Base-by-base conservation (phyloP, 345 rosid genomes). In the Cochlearia excelsa region DNA sequence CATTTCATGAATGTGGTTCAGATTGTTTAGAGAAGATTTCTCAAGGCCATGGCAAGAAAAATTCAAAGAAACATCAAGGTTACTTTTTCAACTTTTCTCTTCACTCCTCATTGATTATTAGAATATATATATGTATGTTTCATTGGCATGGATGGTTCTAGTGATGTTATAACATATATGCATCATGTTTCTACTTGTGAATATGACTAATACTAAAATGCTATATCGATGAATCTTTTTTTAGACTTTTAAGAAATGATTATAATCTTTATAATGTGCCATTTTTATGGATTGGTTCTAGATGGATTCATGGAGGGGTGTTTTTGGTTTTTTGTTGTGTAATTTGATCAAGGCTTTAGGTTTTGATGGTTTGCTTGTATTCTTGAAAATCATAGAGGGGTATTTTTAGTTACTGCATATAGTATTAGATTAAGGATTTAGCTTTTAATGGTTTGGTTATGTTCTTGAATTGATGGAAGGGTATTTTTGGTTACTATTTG, bases 1-100 rank as follows among this genome's bases (percentile, higher is more conserved):
- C 70, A 0, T 65, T 65, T 34, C 75, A 71, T 71, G 75, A 65
- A 65, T 71, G 75, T 54, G 75, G 52, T 53, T 59, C 75, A 0
- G 70, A 65, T 58, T 71, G 75, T 71, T 23, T 71, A 65, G 75
- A 71, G 61, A 71, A 47, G 66, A 53, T 71, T 47, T 30, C 67
- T 57, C 70, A 64, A 57, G 61, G 66, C 48, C 37, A 3, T 64
- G 75, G 75, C 16, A 71, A 65, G 47, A 71, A 71, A 45, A 34
- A 71, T 57, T 64, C 75, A 26, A 65, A 64, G 57, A 71, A 71
- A 33, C 75, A 71, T 16, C 23, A 16, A 16, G 59, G 71, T 70
- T 71, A 59, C 49, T 33, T 60, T 43, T 31, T 5, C 6, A 37
- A 6, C 40, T 1, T 37, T 37, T 37, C 35, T 33, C 35, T 33